Base-by-base conservation (phyloP, 345 rosid species). In the Eutrema japonicum region DNA sequence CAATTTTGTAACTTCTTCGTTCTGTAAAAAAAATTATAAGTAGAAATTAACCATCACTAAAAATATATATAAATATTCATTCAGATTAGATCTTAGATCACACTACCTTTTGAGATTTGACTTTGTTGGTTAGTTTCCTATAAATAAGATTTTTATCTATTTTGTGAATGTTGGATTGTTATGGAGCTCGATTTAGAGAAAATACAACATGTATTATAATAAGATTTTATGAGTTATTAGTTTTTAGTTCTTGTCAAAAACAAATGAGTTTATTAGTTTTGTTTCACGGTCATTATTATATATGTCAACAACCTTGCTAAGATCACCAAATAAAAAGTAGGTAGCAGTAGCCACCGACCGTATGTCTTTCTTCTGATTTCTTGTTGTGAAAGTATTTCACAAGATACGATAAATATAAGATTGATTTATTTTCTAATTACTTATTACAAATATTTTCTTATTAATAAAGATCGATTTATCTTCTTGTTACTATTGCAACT, bases 271-370 rank as follows among this genome's bases (percentile, higher is more conserved):
- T 4, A 32, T 5, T 32, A 32, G 5, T 32, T 4, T 38, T 22
- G 10, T 22, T 38, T 16, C 29, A 38, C 16, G 47, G 47, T 9
- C 7, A 37, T 57, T 45, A 36, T 16, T 45, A 36, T 16, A 41
- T 37, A 57, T 57, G 45, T 56, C 22, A 56, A 56, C 61, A 47
- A 38, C 12, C 16, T 70, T 16, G 74, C 37, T 70, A 58, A 37
- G 58, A 70, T 58, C 40, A 70, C 7, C 11, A 58, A 36, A 59
- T 1, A 13, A 48, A 48, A 38, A 49, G 52, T 41, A 51, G 69
- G 62, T 71, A 32, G 60, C 46, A 3, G 6, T 30, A 71, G 52
- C 50, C 68, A 71, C 68, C 43, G 62, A 62, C 68, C 59, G 22
- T 27, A 69, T 32, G 37, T 33, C 3, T 33, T 57, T 46, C 26